Percentiles rank a stretch among this genome's conserved stretches.
Conservation (phyloP, 495 filamentous ascomycete genomes). For the Pyrenula aspistea region DNA sequence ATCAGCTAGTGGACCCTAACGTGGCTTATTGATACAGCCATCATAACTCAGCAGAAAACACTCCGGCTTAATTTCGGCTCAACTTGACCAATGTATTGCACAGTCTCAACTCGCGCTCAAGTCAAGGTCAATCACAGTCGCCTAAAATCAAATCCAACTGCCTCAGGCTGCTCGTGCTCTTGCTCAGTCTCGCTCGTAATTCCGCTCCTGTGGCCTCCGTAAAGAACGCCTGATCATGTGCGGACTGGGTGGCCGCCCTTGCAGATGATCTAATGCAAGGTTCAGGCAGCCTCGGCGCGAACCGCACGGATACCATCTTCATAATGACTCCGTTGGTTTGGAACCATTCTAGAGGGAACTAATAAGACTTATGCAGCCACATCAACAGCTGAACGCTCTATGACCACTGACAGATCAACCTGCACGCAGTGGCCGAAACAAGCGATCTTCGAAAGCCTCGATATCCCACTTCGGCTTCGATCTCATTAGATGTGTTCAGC, state of each 20-base stretch:
- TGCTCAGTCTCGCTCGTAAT: neutral
- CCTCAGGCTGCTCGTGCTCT: neutral
- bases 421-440: neutral
- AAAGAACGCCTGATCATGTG: no score
- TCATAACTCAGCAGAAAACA: neutral
- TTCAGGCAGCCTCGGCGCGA: no score
- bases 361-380: neutral
- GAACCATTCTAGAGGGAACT: neutral
- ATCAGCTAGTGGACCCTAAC: no score
- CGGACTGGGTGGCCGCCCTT: no score
- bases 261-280: no score
- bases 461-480: neutral
- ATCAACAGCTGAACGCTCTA: neutral
- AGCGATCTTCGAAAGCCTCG: neutral
- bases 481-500: neutral
- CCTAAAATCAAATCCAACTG: neutral
- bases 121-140: neutral
- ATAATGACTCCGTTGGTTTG: neutral
- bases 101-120: neutral
- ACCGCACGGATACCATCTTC: neutral
- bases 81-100: neutral
- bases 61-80: neutral
- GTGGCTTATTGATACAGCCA: neutral
- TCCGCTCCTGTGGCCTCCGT: neutral
- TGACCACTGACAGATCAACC: neutral